These are phyloP conservation scores for Auricularia auricula-judae DNA, from an alignment of 768 basidiomycete genomes.

Conservation along the genomic window DNA sequence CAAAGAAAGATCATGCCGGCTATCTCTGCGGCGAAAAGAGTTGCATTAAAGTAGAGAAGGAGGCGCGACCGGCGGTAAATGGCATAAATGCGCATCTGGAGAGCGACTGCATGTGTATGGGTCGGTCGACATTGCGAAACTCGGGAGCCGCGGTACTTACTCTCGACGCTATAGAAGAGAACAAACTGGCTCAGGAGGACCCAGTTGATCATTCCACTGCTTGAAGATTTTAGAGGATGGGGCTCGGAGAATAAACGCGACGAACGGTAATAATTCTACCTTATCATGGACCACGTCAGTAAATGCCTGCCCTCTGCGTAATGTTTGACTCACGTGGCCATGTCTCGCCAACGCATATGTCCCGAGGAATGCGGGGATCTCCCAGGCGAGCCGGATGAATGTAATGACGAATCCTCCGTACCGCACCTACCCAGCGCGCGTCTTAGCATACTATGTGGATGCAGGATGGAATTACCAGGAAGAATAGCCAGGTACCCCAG, in stretches of 20 bases:
- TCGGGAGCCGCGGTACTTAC: background rate
- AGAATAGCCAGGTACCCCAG: background rate
- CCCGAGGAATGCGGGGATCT: too few relatives aligned
- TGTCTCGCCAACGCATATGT: too few relatives aligned
- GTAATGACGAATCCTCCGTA: background rate
- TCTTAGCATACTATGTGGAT: background rate
- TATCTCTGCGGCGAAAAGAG: background rate
- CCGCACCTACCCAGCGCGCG: background rate
- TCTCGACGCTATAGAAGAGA: background rate
- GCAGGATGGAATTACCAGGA: background rate
- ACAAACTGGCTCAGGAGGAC: background rate
- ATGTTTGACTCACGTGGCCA: too few relatives aligned
- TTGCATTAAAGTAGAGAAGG: background rate
- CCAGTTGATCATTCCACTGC: background rate
- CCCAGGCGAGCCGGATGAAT: too few relatives aligned
- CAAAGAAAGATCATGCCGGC: background rate
- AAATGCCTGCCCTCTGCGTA: too few relatives aligned
- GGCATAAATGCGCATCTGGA: background rate
- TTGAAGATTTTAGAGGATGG: background rate
- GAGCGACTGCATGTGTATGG: background rate
- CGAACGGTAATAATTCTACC: too few relatives aligned
- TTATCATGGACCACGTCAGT: too few relatives aligned
- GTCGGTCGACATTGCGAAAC: background rate
- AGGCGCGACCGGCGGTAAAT: background rate
- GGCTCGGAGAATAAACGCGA: too few relatives aligned